A percentile compares a stretch with the other conserved stretches of the same genome.
Conservation (phyloP, 225 moss, liverwort and hornwort genomes). For the Physcomitrium patens region DNA sequence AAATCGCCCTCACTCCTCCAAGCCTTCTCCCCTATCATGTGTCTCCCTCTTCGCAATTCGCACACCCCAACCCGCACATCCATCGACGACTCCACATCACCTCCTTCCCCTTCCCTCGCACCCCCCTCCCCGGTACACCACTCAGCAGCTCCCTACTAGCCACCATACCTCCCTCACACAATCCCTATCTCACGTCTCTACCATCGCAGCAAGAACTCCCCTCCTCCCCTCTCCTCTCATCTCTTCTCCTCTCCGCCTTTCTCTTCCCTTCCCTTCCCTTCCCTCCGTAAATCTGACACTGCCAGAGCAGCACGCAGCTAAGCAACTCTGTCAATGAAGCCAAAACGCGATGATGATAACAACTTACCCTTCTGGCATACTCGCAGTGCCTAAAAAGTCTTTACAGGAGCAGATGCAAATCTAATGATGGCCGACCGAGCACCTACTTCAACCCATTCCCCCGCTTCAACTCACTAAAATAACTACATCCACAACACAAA, state of each 20-base stretch:
- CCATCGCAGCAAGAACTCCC: slow-evolving; percentile 13
- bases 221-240: neutral
- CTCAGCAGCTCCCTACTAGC: slow-evolving; percentile 46
- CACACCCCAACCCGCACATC: slow-evolving; percentile 43
- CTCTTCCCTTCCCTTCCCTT: neutral
- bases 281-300: slow-evolving; percentile 48
- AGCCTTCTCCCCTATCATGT: slow-evolving; percentile 28
- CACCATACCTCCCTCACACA: slow-evolving; percentile 20
- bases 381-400: too few species aligned
- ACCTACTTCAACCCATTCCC: too few species aligned
- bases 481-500: too few species aligned
- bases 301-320: slow-evolving; percentile 46
- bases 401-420: too few species aligned
- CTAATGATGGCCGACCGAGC: too few species aligned
- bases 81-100: slow-evolving; percentile 42
- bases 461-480: too few species aligned
- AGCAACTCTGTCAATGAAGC: slow-evolving; percentile 16
- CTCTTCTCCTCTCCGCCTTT: neutral
- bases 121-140: slow-evolving; percentile 37
- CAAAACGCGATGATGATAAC: too few species aligned
- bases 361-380: too few species aligned
- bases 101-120: slow-evolving; percentile 16
- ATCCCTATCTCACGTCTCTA: neutral
- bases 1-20: slow-evolving; percentile 10
- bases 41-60: slow-evolving; percentile 46